These are phyloP conservation scores for Aureobasidium lini DNA, from an alignment of 2,329 filamentous ascomycete genomes.

Conservation along the genomic window DNA sequence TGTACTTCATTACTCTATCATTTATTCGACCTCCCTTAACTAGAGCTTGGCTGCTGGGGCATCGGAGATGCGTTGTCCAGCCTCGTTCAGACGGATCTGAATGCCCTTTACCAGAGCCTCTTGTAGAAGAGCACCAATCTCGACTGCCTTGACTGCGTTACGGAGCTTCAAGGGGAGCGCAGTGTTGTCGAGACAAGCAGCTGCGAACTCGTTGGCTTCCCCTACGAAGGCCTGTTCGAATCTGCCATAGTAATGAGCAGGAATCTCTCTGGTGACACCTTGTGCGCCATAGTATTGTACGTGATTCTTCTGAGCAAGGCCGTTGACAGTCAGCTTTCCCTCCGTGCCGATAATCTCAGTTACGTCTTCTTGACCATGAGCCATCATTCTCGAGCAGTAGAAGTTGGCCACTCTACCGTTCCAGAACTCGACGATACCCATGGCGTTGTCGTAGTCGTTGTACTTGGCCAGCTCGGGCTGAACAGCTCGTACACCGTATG, in stretches of 20 bases:
- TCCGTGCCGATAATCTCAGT: slow-evolving; percentile 38
- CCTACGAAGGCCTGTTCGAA: slow-evolving; percentile 15
- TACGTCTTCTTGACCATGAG: slow-evolving; percentile 36
- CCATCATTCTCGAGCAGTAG: slow-evolving; percentile 37
- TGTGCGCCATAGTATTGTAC: slow-evolving; percentile 7
- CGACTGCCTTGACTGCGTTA: slow-evolving; percentile 11
- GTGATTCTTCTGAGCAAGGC: slow-evolving; percentile 11
- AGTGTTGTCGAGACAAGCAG: slow-evolving; percentile 11
- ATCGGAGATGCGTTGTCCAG: slow-evolving; percentile 7
- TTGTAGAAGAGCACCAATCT: slow-evolving; percentile 14
- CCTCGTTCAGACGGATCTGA: slow-evolving; percentile 14
- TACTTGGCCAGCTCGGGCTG: slow-evolving; percentile 33
- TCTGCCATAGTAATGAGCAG: slow-evolving; percentile 14
- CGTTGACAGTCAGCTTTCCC: slow-evolving; percentile 29
- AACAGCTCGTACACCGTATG: slow-evolving; percentile 22
- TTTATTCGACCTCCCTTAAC: no score
- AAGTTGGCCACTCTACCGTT: slow-evolving; percentile 39
- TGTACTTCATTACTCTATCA: not conserved
- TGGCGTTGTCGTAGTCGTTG: slow-evolving; percentile 38
- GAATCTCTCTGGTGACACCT: slow-evolving; percentile 13
- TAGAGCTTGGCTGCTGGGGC: not conserved
- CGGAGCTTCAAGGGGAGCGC: slow-evolving; percentile 9
- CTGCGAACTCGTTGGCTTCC: slow-evolving; percentile 14
- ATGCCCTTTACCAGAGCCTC: slow-evolving; percentile 13
- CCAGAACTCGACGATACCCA: slow-evolving; percentile 39